A percentile compares a stretch with the other conserved stretches of the same genome.
Conservation (phyloP, 352 stramenopile species). For the Phytophthora foliorum region DNA sequence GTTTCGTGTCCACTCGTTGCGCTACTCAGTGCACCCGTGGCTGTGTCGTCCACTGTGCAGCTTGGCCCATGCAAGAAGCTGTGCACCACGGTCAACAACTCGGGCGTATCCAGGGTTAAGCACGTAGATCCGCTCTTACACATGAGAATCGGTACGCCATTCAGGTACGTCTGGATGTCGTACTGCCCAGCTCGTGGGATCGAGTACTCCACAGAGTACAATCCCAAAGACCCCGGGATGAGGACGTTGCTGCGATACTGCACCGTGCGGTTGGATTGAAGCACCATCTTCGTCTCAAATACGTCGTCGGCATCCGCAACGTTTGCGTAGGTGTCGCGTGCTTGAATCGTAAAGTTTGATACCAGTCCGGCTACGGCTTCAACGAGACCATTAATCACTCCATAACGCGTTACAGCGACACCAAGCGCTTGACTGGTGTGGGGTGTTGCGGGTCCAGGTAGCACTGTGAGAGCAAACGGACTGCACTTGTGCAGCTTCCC, state of each 20-base stretch:
- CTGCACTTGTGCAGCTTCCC: constrained; percentile 94
- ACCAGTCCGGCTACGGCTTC: constrained; percentile 94
- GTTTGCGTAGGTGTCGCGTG: constrained; percentile 96
- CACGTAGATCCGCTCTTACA: constrained; percentile 78
- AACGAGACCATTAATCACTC: constrained; percentile 87
- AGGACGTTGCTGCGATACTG: constrained; percentile 88
- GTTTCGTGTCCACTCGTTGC: constrained; percentile 89
- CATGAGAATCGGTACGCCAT: constrained; percentile 90
- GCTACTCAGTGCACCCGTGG: constrained; percentile 68
- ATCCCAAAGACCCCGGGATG: constrained; percentile 60
- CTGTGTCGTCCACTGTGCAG: constrained; percentile 87
- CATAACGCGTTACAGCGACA: constrained; percentile 51
- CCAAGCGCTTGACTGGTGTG: constrained; percentile 93
- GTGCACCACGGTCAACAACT: constrained; percentile 91
- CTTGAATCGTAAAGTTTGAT: constrained; percentile 96
- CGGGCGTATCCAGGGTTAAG: constrained; percentile 54
- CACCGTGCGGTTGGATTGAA: constrained; percentile 59
- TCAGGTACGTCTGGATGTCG: constrained; percentile 82
- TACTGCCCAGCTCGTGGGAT: constrained; percentile 92
- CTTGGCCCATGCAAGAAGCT: constrained; percentile 86
- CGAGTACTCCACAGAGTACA: constrained; percentile 96
- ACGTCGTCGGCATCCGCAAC: constrained; percentile 37
- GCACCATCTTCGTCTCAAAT: constrained; percentile 91
- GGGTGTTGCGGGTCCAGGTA: constrained; percentile 89
- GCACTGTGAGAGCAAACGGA: constrained; percentile 91